Evolutionary conservation across 2,329 filamentous ascomycete genomes (phyloP), one percentile per base, ranked within the genome.

Genomic region (Pseudogymnoascus sp.): DNA sequence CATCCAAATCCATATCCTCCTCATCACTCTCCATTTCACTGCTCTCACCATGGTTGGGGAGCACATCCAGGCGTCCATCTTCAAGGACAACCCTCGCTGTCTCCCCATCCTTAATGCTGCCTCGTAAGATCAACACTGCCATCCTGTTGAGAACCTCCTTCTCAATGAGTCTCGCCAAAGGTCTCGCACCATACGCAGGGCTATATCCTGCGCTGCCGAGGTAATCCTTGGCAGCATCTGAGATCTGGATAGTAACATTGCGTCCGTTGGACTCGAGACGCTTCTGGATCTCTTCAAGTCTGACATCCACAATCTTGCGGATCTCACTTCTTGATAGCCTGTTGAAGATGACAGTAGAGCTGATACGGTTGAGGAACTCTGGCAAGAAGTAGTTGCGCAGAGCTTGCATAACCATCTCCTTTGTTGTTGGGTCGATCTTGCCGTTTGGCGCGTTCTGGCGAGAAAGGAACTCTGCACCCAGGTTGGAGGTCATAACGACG

Each of bases 291-390:
- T 99, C 94, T 2, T 66, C 64, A 35, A 99, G 82, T 48, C 94
- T 89, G 21, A 99, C 81, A 72, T 99, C 94, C 65, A 99, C 94
- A 72, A 99, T 97, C 79, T 86, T 91, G 72, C 94, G 88, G 71
- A 99, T 99, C 77, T 99, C 94, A 63, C 77, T 81, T 73, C 87
- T 89, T 3, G 90, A 93, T 62, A 99, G 88, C 58, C 94, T 90
- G 81, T 99, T 99, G 85, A 99, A 99, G 78, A 99, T 97, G 77
- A 99, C 92, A 61, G 88, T 91, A 65, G 89, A 94, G 77, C 85
- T 93, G 80, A 99, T 97, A 74, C 94, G 91, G 82, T 99, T 99
- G 67, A 99, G 86, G 82, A 99, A 99, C 72, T 99, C 94, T 33
- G 94, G 94, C 2, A 99, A 81, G 85, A 99, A 99, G 80, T 96